Conservation (phyloP, 2,329 filamentous ascomycete genomes). For the Chaetomium sp. region DNA sequence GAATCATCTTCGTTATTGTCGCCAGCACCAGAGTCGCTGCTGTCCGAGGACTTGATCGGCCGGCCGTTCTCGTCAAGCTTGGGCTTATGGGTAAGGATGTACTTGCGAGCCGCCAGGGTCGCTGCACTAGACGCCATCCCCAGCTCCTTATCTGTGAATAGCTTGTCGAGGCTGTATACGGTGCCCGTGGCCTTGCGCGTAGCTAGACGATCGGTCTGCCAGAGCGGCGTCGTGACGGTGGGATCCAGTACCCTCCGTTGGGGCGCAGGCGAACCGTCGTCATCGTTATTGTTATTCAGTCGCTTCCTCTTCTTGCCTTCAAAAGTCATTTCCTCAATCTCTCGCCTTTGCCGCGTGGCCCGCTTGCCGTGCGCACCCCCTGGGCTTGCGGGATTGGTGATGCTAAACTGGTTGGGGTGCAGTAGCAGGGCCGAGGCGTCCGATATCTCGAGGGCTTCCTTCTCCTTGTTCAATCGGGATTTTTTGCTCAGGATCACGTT, state of each 20-base stretch:
- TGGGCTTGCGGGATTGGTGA: slow-evolving; percentile 58
- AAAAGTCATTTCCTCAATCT: slow-evolving; percentile 51
- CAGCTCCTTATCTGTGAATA: slow-evolving; percentile 65
- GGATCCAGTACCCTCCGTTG: slow-evolving; percentile 50
- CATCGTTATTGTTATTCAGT: slow-evolving; percentile 45
- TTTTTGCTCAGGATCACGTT: slow-evolving; percentile 61
- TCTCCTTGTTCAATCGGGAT: slow-evolving; percentile 57
- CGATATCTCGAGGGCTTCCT: slow-evolving; percentile 61
- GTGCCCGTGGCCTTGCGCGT: slow-evolving; percentile 51
- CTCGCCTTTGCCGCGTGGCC: slow-evolving; percentile 54
- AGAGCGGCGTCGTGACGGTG: slow-evolving; percentile 53
- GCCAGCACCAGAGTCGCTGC: slow-evolving; percentile 48
- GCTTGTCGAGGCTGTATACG: slow-evolving; percentile 60
- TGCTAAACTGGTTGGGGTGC: slow-evolving; percentile 62
- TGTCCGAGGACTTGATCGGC: slow-evolving; percentile 43
- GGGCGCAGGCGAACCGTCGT: slow-evolving; percentile 57
- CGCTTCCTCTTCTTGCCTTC: slow-evolving; percentile 59
- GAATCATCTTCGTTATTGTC: slow-evolving; percentile 44
- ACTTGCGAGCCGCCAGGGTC: slow-evolving; percentile 55
- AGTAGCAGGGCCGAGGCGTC: slow-evolving; percentile 59
- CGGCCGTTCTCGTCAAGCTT: slow-evolving; percentile 44
- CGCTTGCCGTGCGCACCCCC: slow-evolving; percentile 58
- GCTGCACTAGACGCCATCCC: slow-evolving; percentile 59
- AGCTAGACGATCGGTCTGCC: slow-evolving; percentile 55
- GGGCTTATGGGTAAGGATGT: slow-evolving; percentile 51